A percentile compares a stretch with the other conserved stretches of the same genome.
Conservation (phyloP, 495 filamentous ascomycete genomes). For the Aspergillus mulundensis region DNA sequence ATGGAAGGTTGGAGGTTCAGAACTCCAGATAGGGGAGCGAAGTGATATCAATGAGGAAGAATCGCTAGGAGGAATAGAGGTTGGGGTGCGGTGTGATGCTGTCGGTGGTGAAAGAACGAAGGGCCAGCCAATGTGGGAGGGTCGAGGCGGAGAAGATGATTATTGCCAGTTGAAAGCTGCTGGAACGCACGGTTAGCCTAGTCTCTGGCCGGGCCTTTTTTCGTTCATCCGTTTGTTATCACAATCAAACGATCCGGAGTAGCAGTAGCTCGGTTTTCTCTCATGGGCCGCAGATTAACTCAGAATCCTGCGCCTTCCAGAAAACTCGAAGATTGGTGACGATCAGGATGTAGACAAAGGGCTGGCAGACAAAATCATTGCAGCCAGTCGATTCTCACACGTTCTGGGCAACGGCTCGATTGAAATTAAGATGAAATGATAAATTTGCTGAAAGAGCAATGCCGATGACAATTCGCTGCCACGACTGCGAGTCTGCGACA, state of each 20-base stretch:
- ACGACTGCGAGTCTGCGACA: slow-evolving; percentile 1
- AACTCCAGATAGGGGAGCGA: slow-evolving; percentile 16
- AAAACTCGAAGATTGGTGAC: slow-evolving; percentile 6
- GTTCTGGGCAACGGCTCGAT: slow-evolving; percentile 2
- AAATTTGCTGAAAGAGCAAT: slow-evolving; percentile 4
- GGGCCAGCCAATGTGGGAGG: slow-evolving; percentile 22
- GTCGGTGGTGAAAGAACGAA: slow-evolving; percentile 17
- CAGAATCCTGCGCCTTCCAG: slow-evolving; percentile 7
- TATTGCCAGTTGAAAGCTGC: slow-evolving; percentile 15
- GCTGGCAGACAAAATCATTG: neutral
- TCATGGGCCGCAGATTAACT: slow-evolving; percentile 8
- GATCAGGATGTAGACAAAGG: slow-evolving; percentile 6
- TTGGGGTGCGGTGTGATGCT: slow-evolving; percentile 15
- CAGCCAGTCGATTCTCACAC: slow-evolving; percentile 6
- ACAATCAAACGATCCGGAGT: neutral
- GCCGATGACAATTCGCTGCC: neutral
- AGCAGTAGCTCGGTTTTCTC: slow-evolving; percentile 10
- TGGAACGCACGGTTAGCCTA: slow-evolving; percentile 10
- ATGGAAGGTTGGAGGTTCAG: slow-evolving; percentile 14
- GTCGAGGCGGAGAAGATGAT: slow-evolving; percentile 16
- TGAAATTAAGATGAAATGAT: neutral
- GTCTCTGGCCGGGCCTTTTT: slow-evolving; percentile 2
- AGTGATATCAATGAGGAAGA: slow-evolving; percentile 11
- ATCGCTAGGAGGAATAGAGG: slow-evolving; percentile 11
- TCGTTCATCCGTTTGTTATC: slow-evolving; percentile 8